Base-by-base conservation (phyloP, 2,329 filamentous ascomycete species). In the Neoascochyta sp. region DNA sequence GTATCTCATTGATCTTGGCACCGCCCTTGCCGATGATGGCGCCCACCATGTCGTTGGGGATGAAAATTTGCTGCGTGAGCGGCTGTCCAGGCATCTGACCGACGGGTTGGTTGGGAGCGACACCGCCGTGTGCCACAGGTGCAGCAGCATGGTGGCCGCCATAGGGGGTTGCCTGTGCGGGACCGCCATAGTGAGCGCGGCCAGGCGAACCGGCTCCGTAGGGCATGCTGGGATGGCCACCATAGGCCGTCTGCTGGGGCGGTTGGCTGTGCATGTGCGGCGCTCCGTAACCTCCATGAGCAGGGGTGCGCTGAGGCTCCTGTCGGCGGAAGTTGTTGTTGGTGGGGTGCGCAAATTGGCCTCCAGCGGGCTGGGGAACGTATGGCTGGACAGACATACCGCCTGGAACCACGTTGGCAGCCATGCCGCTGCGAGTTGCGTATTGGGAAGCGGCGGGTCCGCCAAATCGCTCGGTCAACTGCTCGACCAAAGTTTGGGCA, bases 311-410 rank as follows among this genome's bases (percentile, higher is more conserved):
- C 48, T 86, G 84, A 25, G 77, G 70, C 23, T 52, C 49, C 34
- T 82, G 79, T 38, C 85, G 82, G 43, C 86, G 80, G 60, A 77
- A 94, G 62, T 86, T 86, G 37, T 96, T 89, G 24, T 87, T 82
- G 34, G 96, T 90, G 24, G 87, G 82, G 32, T 96, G 90, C 34
- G 89, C 89, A 60, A 89, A 96, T 63, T 90, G 89, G 47, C 92
- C 92, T 35, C 87, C 86, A 34, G 87, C 86, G 16, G 90, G 85
- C 63, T 95, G 89, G 27, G 92, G 92, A 34, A 87, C 85, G 62
- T 98, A 98, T 5, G 92, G 92, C n/a, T 96, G 88, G 27, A 98
- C 92, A 64, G 96, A 92, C 88, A 98, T 95, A 40, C 92, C 92
- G 38, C 92, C 92, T 13, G 92, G 92, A 10, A 96, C 87, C 18